Evolutionary conservation across 495 filamentous ascomycete species (phyloP).

Genomic region (Staphylotrichum longicolle): DNA sequence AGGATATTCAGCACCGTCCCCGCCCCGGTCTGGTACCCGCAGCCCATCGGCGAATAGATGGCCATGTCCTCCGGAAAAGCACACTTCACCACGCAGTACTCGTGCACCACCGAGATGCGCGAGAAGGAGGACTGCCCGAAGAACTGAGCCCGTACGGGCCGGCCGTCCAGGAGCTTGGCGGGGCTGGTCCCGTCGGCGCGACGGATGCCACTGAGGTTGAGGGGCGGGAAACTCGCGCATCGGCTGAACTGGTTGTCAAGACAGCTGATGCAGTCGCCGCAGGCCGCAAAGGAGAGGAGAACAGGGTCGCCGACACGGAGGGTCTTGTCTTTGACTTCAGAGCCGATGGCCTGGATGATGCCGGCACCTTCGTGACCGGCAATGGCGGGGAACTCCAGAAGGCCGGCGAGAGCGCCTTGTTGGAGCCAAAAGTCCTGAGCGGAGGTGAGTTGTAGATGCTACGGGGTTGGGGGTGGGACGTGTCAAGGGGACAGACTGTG

Average conservation of each 20-base stretch:
- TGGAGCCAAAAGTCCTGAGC: constrained; percentile 35
- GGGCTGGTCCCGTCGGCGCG: constrained; percentile 11
- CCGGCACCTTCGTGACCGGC: constrained; percentile 58
- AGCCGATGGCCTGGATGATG: constrained; percentile 46
- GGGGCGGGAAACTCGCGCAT: constrained; percentile 29
- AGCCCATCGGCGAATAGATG: constrained; percentile 43
- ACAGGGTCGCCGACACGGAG: constrained; percentile 49
- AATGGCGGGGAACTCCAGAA: constrained; percentile 37
- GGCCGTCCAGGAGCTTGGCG: constrained; percentile 26
- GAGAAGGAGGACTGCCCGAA: constrained; percentile 47
- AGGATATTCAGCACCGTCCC: constrained; percentile 43
- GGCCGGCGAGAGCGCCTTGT: constrained; percentile 34
- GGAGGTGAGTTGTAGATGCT: background rate
- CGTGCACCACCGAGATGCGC: constrained; percentile 36
- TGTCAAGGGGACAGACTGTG: constrained; percentile 26
- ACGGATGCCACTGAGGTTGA: constrained; percentile 38
- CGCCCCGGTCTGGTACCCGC: constrained; percentile 44
- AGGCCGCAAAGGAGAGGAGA: constrained; percentile 38
- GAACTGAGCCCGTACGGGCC: constrained; percentile 39
- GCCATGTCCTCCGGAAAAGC: constrained; percentile 29
- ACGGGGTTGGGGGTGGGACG: background rate
- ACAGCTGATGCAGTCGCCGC: constrained; percentile 37
- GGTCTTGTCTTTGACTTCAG: constrained; percentile 35
- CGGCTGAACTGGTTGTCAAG: constrained; percentile 27
- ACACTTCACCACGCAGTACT: constrained; percentile 34